phyloP scores from a whole-genome alignment of 345 rosid species.

The Ceriops decandra region DNA sequence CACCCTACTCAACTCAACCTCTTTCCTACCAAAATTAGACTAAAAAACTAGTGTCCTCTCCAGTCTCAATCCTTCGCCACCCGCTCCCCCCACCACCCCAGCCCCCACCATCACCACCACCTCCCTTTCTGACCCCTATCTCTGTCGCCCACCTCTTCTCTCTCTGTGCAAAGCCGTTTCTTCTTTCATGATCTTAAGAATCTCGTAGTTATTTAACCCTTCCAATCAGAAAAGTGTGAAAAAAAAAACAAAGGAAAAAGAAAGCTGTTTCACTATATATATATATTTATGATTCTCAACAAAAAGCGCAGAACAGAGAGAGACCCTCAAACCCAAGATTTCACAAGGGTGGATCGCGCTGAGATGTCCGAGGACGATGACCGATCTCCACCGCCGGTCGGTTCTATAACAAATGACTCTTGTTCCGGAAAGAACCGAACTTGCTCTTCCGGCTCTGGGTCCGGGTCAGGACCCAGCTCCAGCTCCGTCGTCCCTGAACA shows the following conservation, averaged over 20 bases:
- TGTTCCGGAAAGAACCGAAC: slow-evolving; percentile 1
- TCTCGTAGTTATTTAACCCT: neutral
- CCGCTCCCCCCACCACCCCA: too few relatives aligned
- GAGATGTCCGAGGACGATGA: slow-evolving; percentile 61
- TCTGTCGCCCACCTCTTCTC: neutral
- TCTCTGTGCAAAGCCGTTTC: neutral
- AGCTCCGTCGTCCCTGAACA: neutral
- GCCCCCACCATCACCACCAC: neutral
- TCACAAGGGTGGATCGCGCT: slow-evolving; percentile 32
- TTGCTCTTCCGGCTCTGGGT: slow-evolving; percentile 8
- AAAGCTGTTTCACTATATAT: neutral
- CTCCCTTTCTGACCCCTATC: neutral
- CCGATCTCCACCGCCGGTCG: slow-evolving; percentile 25
- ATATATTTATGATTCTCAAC: slow-evolving; percentile 16
- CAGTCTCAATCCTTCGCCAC: neutral
- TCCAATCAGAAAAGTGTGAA: neutral
- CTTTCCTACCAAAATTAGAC: slow-evolving; percentile 22
- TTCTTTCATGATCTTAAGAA: neutral
- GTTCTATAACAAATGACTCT: neutral
- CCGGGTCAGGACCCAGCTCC: slow-evolving; percentile 3
- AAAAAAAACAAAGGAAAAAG: too few relatives aligned
- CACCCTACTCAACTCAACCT: slow-evolving; percentile 19
- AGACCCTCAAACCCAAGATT: slow-evolving; percentile 11
- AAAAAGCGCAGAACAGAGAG: slow-evolving; percentile 27
- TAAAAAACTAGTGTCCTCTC: neutral